These are phyloP conservation scores for Fusarium hostae DNA, from an alignment of 2,329 filamentous ascomycete genomes.

Conservation along the genomic window DNA sequence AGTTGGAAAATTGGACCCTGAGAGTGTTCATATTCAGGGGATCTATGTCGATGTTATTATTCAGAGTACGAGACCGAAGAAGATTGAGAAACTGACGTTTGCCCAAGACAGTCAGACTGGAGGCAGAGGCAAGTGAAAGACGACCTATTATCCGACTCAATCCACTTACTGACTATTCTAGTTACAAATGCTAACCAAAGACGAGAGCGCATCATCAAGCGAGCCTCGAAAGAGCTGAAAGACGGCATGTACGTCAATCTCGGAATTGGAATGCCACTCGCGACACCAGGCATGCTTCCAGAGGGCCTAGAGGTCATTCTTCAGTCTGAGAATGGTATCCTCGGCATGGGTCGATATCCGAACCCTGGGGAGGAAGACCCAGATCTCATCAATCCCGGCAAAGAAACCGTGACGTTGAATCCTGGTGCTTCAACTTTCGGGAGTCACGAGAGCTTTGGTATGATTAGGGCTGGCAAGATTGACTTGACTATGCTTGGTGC, in stretches of 20 bases:
- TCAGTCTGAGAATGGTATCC: conserved; percentile 82
- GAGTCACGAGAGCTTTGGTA: conserved; percentile 81
- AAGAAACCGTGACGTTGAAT: conserved; percentile 86
- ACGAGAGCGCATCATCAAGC: conserved; percentile 71
- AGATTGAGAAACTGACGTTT: conserved; percentile 76
- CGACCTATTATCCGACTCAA: rapidly evolving
- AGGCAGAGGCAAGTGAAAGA: neutral
- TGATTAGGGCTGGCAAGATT: conserved; percentile 86
- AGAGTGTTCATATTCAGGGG: conserved; percentile 83
- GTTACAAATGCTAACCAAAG: neutral
- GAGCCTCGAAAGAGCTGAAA: conserved; percentile 88
- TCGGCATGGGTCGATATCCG: conserved; percentile 76
- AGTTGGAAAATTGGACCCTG: conserved; percentile 82
- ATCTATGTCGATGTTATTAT: conserved; percentile 91
- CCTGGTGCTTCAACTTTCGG: conserved; percentile 83
- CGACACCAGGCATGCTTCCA: conserved; percentile 82
- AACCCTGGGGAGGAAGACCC: conserved; percentile 80
- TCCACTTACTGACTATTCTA: rapidly evolving
- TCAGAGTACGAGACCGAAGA: conserved; percentile 79
- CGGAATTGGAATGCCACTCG: conserved; percentile 92
- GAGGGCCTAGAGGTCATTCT: conserved; percentile 79
- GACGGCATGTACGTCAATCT: conserved; percentile 94
- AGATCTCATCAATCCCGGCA: conserved; percentile 90
- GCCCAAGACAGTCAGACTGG: neutral
- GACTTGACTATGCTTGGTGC: conserved; percentile 87